phyloP scores from a whole-genome alignment of 1,284 basidiomycete species.

The Malassezia arunalokei region DNA sequence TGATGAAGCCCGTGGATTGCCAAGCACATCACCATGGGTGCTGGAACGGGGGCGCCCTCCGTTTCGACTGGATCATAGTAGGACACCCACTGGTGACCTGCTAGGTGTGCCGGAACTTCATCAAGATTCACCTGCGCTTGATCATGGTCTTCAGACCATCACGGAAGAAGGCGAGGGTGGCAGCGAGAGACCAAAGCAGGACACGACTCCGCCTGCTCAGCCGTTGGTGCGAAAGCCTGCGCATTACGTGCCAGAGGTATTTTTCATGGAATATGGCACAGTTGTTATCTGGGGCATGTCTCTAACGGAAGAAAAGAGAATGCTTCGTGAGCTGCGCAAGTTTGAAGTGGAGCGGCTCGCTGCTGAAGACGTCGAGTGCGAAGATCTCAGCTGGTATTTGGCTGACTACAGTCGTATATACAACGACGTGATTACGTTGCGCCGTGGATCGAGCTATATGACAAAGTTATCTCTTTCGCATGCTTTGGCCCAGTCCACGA shows the following conservation, averaged over 20 bases:
- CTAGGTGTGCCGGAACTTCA: slow-evolving; percentile 39
- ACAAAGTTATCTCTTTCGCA: slow-evolving; percentile 90
- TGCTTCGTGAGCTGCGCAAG: slow-evolving; percentile 67
- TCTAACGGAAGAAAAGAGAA: slow-evolving; percentile 73
- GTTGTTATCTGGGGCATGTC: slow-evolving; percentile 97
- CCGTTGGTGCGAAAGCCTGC: slow-evolving; percentile 24
- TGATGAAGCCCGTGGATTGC: slow-evolving; percentile 30
- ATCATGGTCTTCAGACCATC: slow-evolving; percentile 14
- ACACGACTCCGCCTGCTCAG: neutral
- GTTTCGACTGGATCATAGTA: neutral
- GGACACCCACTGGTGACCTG: slow-evolving; percentile 19
- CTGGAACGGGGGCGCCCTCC: neutral
- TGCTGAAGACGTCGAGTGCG: slow-evolving; percentile 58
- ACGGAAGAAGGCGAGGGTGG: slow-evolving; percentile 14
- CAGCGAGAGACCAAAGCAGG: slow-evolving; percentile 5
- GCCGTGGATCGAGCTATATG: slow-evolving; percentile 91
- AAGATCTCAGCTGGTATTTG: slow-evolving; percentile 92
- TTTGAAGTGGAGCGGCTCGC: slow-evolving; percentile 77
- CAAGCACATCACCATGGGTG: neutral
- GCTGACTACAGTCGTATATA: slow-evolving; percentile 79
- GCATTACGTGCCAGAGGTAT: slow-evolving; percentile 47
- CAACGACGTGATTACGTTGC: slow-evolving; percentile 91
- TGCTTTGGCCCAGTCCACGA: slow-evolving; percentile 86
- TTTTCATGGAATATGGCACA: slow-evolving; percentile 79
- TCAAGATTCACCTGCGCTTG: neutral